Percentiles rank a stretch among this genome's conserved stretches.
These are phyloP conservation scores for Elasticomyces elasticus DNA, from an alignment of 495 filamentous ascomycete species.

Conservation along the genomic window DNA sequence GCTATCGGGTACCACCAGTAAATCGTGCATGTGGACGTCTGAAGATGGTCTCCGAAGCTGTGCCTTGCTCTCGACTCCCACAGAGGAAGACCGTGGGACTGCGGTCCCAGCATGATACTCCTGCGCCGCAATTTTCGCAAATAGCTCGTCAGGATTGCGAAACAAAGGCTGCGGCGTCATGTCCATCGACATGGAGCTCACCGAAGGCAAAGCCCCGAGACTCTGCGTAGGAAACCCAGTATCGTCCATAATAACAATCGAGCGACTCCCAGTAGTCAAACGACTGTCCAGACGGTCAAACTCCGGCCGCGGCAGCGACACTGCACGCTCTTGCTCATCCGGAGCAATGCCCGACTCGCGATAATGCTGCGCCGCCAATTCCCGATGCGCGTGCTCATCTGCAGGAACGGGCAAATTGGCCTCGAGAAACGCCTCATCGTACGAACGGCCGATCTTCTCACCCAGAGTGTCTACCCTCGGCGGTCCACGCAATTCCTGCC, in stretches of 20 bases:
- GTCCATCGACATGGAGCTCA: constrained; percentile 7
- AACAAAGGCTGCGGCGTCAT: constrained; percentile 4
- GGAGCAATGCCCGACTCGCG: not conserved
- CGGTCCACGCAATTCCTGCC: constrained; percentile 17
- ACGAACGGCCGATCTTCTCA: constrained; percentile 3
- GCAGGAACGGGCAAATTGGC: not conserved
- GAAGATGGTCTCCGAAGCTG: not conserved
- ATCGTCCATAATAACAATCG: constrained; percentile 80
- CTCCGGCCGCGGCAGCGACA: not conserved
- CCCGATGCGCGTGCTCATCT: not conserved
- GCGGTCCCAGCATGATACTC: not conserved
- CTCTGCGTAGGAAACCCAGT: constrained; percentile 35
- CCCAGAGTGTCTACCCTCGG: constrained; percentile 13
- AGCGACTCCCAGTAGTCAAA: constrained; percentile 69
- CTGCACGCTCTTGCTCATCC: not conserved
- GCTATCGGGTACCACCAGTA: not conserved
- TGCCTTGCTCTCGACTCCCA: not conserved
- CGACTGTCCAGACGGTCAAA: constrained; percentile 40
- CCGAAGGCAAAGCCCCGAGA: constrained; percentile 22
- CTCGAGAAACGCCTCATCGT: constrained; percentile 14
- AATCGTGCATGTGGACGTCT: constrained; percentile 7
- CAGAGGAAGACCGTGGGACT: not conserved
- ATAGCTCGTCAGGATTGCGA: constrained; percentile 10
- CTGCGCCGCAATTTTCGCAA: constrained; percentile 1
- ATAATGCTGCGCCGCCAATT: not conserved